These are phyloP conservation scores for Pseudozyma sp. DNA, from an alignment of 1,284 basidiomycete species.

Conservation along the genomic window DNA sequence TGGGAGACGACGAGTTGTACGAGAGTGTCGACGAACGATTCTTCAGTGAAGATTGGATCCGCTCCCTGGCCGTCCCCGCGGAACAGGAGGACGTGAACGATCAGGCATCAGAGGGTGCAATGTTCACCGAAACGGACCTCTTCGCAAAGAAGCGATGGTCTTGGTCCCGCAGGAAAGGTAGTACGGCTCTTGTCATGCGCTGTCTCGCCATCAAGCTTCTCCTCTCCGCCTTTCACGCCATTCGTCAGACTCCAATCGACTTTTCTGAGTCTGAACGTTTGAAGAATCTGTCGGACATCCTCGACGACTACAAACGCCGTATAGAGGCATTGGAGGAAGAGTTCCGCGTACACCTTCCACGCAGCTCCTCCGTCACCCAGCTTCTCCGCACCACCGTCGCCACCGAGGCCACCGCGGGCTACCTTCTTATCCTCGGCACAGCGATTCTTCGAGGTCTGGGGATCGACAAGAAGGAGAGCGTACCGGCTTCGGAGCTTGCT, in stretches of 20 bases:
- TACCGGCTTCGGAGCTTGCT: slow-evolving; percentile 18
- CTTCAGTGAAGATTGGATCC: slow-evolving; percentile 36
- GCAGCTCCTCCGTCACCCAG: slow-evolving; percentile 3
- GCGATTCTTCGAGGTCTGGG: slow-evolving; percentile 34
- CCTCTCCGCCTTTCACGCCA: slow-evolving; percentile 27
- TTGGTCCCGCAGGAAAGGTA: slow-evolving; percentile 24
- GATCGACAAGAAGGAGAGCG: slow-evolving; percentile 37
- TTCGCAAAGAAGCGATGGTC: slow-evolving; percentile 32
- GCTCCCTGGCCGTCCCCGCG: slow-evolving; percentile 16
- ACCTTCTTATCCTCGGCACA: slow-evolving; percentile 27
- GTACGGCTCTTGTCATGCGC: slow-evolving; percentile 36
- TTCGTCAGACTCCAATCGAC: slow-evolving; percentile 13
- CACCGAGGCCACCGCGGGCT: slow-evolving; percentile 29
- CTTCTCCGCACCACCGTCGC: slow-evolving; percentile 27
- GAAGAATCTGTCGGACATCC: slow-evolving; percentile 3
- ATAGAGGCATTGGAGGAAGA: slow-evolving; percentile 14
- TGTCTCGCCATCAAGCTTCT: slow-evolving; percentile 27
- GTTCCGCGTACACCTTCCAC: slow-evolving; percentile 8
- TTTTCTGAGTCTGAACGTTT: slow-evolving; percentile 25
- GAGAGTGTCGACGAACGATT: slow-evolving; percentile 37
- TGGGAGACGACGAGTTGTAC: slow-evolving; percentile 46
- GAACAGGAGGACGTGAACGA: neutral
- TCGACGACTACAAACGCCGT: slow-evolving; percentile 20
- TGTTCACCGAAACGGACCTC: slow-evolving; percentile 12
- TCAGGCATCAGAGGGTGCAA: neutral